Evolutionary conservation across 2,329 filamentous ascomycete genomes (phyloP), one percentile per base, ranked within the genome.

Genomic region (Claviceps humidiphila): DNA sequence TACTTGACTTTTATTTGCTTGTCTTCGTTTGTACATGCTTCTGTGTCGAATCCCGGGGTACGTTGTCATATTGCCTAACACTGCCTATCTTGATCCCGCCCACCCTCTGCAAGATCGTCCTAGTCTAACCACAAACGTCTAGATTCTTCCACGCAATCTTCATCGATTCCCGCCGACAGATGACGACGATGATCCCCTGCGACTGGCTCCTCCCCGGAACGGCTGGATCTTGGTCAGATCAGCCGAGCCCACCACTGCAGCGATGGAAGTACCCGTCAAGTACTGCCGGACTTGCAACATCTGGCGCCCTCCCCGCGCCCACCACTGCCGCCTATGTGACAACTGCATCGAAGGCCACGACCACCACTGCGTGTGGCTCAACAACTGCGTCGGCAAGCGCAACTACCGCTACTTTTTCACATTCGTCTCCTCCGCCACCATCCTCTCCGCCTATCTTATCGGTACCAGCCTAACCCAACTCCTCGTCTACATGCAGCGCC

Each of bases 321-420:
- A 98, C 64, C 93, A 98, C 70, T 98, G 93, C 69, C 87, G 93
- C 53, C 78, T 95, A 30, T 98, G 93, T 70, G 91, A 98, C 69
- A 96, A 94, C 67, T 98, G 93, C 66, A 81, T 98, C 55, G 93
- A 98, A 68, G 95, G 89, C 0, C 89, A 96, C 59, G 93, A 98
- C 63, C 93, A 98, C 64, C 93, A 98, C 69, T 98, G 93, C 63
- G 90, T 97, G 16, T 98, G 93, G 93, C 80, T 98, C 57, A 98
- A 98, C 71, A 98, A 98, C 67, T 98, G 93, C 59, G 85, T 98
- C 49, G 93, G 93, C 44, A 85, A 91, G 58, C 87, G 93, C 61
- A 98, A 98, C 71, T 98, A 98, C 71, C 88, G 93, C 57, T 97
- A 91, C 68, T 98, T 98, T 69, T 96, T 97, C 66, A 80, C 86